Evolutionary conservation across 2,329 filamentous ascomycete genomes (phyloP), one percentile per base, ranked within the genome.

Genomic region (Ophiostoma tasmaniense): DNA sequence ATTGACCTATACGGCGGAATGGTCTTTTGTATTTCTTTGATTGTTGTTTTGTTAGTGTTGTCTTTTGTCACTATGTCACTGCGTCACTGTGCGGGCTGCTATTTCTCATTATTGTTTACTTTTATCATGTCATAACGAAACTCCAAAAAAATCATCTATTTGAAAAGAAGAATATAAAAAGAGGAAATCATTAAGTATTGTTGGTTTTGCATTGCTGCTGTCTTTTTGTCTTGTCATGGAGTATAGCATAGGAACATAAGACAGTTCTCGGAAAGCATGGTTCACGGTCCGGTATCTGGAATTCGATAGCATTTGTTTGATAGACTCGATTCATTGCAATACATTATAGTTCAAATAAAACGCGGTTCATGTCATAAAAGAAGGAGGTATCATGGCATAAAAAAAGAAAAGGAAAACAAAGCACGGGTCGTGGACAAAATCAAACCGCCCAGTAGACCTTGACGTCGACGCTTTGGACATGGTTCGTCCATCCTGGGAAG

Each of bases 391-490:
- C 37, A 39, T 10, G 37, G 37, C 37, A 14, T 11, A 39, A 3
- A 14, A 14, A 17, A 45, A 33, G 33, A 45, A 45, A 45, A 20
- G 20, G n/a, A 2, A 45, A 45, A 45, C 42, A 20, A n/a, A 20
- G 20, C 1, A 45, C 17, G 17, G 6, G 20, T n/a, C 42, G 20
- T 45, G 42, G 42, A 17, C 8, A n/a, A 6, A 55, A 61, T 25
- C 75, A 86, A 71, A 76, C 74, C 0, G 85, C 83, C 84, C 85
- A 89, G 73, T 85, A 88, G 33, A 89, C 79, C 69, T 85, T 83
- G 37, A 89, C 77, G 74, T 80, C 79, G 1, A 84, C 82, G 14
- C 76, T 79, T 64, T 83, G 75, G 11, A 88, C 75, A 14, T 76
- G 67, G 71, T 89, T 89, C 1, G 68, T 64, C 87, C 87, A 89